Percentiles rank a stretch among this genome's conserved stretches.
These are phyloP conservation scores for Elongisporangium prolatum DNA, from an alignment of 352 stramenopile species.

Conservation along the genomic window DNA sequence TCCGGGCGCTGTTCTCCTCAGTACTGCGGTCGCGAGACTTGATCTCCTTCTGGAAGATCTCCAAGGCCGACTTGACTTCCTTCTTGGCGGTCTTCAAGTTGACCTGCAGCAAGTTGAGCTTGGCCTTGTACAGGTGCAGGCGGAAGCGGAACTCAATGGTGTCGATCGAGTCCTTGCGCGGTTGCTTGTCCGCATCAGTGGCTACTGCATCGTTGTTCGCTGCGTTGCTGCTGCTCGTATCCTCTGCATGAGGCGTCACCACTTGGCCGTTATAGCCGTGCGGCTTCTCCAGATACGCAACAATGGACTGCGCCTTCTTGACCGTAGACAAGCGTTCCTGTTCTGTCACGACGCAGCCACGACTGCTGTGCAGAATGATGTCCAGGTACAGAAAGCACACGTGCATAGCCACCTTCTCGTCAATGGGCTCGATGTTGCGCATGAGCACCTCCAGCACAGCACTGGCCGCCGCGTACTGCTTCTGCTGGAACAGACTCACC, in stretches of 20 bases:
- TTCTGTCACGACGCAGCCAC: conserved; percentile 80
- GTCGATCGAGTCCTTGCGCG: conserved; percentile 49
- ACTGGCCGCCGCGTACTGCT: conserved; percentile 87
- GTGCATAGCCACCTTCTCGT: conserved; percentile 91
- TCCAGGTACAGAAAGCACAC: conserved; percentile 92
- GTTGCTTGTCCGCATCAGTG: conserved; percentile 31
- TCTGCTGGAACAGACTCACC: conserved; percentile 81
- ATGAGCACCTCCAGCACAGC: conserved; percentile 83
- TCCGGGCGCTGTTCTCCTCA: conserved; percentile 16
- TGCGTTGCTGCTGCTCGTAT: conserved; percentile 23
- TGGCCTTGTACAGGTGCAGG: conserved; percentile 90
- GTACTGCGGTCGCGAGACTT: conserved; percentile 32
- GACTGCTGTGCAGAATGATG: conserved; percentile 87
- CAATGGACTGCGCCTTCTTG: conserved; percentile 83
- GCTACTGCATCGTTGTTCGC: conserved; percentile 26
- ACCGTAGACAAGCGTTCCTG: conserved; percentile 53
- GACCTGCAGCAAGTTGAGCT: conserved; percentile 84
- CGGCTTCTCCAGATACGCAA: conserved; percentile 88
- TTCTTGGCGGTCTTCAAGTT: conserved; percentile 91
- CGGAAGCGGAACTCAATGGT: conserved; percentile 89
- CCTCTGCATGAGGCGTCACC: conserved; percentile 34
- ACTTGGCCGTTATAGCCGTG: conserved; percentile 83
- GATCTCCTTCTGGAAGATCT: conserved; percentile 92
- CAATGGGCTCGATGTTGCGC: conserved; percentile 87
- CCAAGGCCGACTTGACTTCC: conserved; percentile 89